A percentile compares a stretch with the other conserved stretches of the same genome.
phyloP scores from a whole-genome alignment of 495 filamentous ascomycete genomes.

The Amorphotheca resinae region DNA sequence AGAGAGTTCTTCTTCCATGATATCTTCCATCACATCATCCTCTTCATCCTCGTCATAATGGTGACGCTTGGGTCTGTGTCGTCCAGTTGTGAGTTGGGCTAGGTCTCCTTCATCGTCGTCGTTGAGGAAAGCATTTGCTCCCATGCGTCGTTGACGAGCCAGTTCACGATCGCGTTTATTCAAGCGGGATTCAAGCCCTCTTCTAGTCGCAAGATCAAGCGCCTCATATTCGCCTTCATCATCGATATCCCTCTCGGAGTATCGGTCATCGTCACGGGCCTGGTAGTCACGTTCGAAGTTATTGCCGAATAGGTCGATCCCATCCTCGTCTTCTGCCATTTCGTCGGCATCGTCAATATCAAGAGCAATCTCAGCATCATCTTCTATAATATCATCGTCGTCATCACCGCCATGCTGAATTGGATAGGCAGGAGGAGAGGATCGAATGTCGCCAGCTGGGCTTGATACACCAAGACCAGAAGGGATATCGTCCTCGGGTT shows the following conservation, averaged over 20 bases:
- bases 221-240: conserved; percentile 69
- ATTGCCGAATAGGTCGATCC: conserved; percentile 86
- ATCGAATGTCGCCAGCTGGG: conserved; percentile 38
- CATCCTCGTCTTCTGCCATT: conserved; percentile 86
- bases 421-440: conserved; percentile 38
- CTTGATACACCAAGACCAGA: conserved; percentile 62
- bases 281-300: conserved; percentile 82
- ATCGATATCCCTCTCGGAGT: conserved; percentile 62
- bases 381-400: conserved; percentile 65
- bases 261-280: conserved; percentile 48
- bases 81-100: conserved; percentile 70
- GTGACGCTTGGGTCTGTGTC: conserved; percentile 51
- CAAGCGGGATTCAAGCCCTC: conserved; percentile 72
- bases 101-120: conserved; percentile 78
- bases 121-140: conserved; percentile 72
- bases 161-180: conserved; percentile 75
- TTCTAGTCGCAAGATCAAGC: conserved; percentile 53
- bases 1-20: conserved; percentile 88
- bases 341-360: conserved; percentile 94
- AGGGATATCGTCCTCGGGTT: conserved; percentile 53
- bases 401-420: conserved; percentile 41
- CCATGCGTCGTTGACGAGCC: conserved; percentile 59
- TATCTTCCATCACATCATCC: conserved; percentile 80
- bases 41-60: conserved; percentile 90
- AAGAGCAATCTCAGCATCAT: conserved; percentile 57